Percentiles rank a stretch among this genome's conserved stretches.
phyloP scores from a whole-genome alignment of 495 filamentous ascomycete genomes.

The Hypoxylon crocopeplum region DNA sequence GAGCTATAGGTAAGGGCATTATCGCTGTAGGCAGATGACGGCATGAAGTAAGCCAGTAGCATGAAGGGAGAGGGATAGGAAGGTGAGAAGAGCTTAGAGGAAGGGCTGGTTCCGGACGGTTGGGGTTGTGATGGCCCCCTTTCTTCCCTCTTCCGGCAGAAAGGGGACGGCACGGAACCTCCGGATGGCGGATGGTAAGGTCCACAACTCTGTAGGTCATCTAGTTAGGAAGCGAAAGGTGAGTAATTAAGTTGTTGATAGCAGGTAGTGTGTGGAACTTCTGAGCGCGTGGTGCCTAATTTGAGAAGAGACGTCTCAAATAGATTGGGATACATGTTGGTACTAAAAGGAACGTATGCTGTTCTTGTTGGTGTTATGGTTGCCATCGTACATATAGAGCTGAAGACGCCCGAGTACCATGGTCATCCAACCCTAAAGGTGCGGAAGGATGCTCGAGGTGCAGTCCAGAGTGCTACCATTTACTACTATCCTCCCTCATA shows the following conservation, averaged over 20 bases:
- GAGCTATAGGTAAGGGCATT: too few relatives aligned
- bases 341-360: background rate
- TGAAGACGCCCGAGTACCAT: background rate
- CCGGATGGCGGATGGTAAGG: constrained; percentile 2
- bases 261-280: background rate
- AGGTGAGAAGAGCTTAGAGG: background rate
- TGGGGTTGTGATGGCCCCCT: background rate
- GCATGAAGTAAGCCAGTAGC: background rate
- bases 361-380: background rate
- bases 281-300: background rate
- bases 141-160: constrained; percentile 2
- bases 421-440: background rate
- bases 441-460: background rate
- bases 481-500: constrained; percentile 1
- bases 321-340: constrained; percentile 1
- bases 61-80: background rate
- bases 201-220: background rate
- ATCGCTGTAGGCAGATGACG: too few relatives aligned
- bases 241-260: background rate
- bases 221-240: background rate
- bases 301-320: background rate
- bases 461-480: background rate
- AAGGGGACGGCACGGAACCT: constrained; percentile 1
- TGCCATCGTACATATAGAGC: background rate
- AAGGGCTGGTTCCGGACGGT: background rate